phyloP scores from a whole-genome alignment of 257 asterid species.

The Ilex asprella region DNA sequence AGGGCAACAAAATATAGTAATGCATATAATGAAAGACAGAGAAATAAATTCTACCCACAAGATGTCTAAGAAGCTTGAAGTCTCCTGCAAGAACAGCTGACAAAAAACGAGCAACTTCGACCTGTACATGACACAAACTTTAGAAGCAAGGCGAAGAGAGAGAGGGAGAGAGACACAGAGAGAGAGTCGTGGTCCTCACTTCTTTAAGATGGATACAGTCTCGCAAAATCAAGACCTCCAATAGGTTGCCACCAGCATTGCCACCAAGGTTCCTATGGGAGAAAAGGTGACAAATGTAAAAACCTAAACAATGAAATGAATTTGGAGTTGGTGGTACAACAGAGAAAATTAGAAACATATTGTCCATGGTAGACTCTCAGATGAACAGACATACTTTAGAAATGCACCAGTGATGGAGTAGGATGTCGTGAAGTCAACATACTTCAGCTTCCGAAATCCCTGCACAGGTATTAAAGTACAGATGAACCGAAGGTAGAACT shows the following conservation, averaged over 20 bases:
- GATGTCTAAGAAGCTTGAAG: constrained; percentile 58
- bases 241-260: constrained; percentile 40
- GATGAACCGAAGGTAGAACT: too few species aligned
- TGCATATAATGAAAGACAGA: neutral
- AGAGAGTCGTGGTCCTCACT: constrained; percentile 30
- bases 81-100: constrained; percentile 59
- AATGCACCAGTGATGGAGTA: constrained; percentile 67
- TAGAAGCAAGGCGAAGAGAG: neutral
- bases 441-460: constrained; percentile 65
- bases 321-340: too few species aligned
- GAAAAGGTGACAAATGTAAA: constrained; percentile 7
- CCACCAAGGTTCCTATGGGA: constrained; percentile 61
- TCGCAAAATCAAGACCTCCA: constrained; percentile 64
- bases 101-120: constrained; percentile 66
- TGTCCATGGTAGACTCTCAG: too few species aligned
- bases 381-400: constrained; percentile 51
- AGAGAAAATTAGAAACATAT: too few species aligned
- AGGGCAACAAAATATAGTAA: neutral
- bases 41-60: constrained; percentile 42
- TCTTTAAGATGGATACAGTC: constrained; percentile 82
- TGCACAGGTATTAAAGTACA: constrained; percentile 20
- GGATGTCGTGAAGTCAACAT: constrained; percentile 72
- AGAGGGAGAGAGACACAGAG: neutral
- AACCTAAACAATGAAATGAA: neutral
- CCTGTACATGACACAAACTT: constrained; percentile 38